Evolutionary conservation across 1,139 yeast genomes (phyloP).

Genomic region (Blastobotrys persicus): DNA sequence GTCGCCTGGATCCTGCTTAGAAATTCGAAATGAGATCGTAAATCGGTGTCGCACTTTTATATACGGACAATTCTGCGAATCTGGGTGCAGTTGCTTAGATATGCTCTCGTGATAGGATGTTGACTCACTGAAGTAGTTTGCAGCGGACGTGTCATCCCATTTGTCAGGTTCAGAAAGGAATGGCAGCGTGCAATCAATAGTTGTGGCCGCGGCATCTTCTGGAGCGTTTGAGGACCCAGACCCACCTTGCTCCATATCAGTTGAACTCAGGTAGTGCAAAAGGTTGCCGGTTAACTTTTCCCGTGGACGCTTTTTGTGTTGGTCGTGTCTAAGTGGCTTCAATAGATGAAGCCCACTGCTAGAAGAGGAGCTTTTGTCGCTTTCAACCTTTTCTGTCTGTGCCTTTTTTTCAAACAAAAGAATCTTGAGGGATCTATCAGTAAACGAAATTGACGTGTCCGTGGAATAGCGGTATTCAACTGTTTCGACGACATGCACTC

Average conservation of each 20-base stretch:
- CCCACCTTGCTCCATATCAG: background rate
- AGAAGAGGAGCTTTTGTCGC: background rate
- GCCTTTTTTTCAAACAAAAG: slow-evolving; percentile 34
- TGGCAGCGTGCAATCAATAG: slow-evolving; percentile 24
- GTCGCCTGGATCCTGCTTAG: slow-evolving; percentile 58
- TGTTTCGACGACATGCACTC: slow-evolving; percentile 69
- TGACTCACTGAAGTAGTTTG: slow-evolving; percentile 23
- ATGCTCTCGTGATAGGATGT: slow-evolving; percentile 17
- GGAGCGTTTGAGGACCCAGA: slow-evolving; percentile 4
- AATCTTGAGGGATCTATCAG: slow-evolving; percentile 32
- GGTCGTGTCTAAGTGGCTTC: background rate
- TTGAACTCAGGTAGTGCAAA: slow-evolving; percentile 16
- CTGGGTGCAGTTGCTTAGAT: slow-evolving; percentile 52
- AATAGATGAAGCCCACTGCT: background rate
- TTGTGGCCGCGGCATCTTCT: slow-evolving; percentile 16
- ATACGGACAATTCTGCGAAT: slow-evolving; percentile 63
- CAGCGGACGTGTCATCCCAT: slow-evolving; percentile 21
- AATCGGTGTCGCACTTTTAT: slow-evolving; percentile 71
- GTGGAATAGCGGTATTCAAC: slow-evolving; percentile 55
- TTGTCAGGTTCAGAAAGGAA: slow-evolving; percentile 24
- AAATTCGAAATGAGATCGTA: slow-evolving; percentile 74
- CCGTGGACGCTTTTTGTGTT: slow-evolving; percentile 8
- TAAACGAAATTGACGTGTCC: slow-evolving; percentile 29
- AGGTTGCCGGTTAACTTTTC: slow-evolving; percentile 21
- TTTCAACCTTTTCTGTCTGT: slow-evolving; percentile 5